Percentiles rank a stretch among this genome's conserved stretches.
Conservation (phyloP, 306 rosid species). For the Amphicarpaea edgeworthii region DNA sequence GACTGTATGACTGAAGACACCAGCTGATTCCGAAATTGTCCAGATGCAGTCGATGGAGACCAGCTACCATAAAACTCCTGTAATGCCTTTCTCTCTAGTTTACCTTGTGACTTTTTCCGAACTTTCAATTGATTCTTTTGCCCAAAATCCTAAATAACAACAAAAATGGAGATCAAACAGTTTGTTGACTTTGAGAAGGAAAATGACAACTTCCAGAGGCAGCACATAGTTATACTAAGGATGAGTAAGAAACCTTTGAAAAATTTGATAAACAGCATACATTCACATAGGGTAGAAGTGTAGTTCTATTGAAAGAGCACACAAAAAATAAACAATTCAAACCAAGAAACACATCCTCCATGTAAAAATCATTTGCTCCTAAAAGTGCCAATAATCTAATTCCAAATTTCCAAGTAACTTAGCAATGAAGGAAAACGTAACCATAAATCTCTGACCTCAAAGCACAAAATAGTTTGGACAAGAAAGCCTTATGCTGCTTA, state of each 20-base stretch:
- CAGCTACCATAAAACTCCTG: slow-evolving; percentile 59
- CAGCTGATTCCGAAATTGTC: slow-evolving; percentile 60
- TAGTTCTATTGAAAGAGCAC: neutral
- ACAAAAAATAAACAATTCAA: neutral
- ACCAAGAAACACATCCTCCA: neutral
- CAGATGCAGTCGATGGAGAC: slow-evolving; percentile 55
- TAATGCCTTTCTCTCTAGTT: slow-evolving; percentile 46
- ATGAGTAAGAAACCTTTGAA: neutral
- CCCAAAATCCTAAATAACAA: slow-evolving; percentile 53
- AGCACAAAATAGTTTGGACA: neutral
- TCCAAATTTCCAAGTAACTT: neutral
- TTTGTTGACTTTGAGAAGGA: neutral
- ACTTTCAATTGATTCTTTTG: slow-evolving; percentile 55
- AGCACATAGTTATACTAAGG: neutral
- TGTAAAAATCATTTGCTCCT: neutral
- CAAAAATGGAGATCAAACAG: neutral
- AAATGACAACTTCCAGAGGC: slow-evolving; percentile 13
- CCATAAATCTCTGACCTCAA: neutral
- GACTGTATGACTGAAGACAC: slow-evolving; percentile 54
- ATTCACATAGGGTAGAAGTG: neutral
- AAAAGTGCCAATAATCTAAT: neutral
- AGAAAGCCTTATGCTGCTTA: slow-evolving; percentile 7
- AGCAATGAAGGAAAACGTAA: neutral
- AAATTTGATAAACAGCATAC: too few species aligned
- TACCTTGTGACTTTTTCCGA: slow-evolving; percentile 57